Base-by-base conservation (phyloP, 2,329 filamentous ascomycete species). In the Dothidotthia symphoricarpi region DNA sequence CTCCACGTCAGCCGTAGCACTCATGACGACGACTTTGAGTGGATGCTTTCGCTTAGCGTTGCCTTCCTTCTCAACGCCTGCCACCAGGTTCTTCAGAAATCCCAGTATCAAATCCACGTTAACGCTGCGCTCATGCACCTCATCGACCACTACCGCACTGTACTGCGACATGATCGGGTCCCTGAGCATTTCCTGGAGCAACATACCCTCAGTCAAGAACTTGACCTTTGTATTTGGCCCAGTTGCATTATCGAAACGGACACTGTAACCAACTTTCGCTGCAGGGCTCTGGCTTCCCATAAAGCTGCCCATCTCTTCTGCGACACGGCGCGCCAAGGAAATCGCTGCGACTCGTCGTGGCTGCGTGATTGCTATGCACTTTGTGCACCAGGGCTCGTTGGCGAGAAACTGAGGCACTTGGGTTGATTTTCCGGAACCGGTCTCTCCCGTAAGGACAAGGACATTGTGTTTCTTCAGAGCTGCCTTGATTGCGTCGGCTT, bases 371-470 rank as follows among this genome's bases (percentile, higher is more conserved):
- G 90, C 93, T 49, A 98, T 88, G 27, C 57, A 59, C 56, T 86
- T 84, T 24, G 75, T 77, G 64, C 89, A 95, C 89, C 90, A 97
- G 6, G 80, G 69, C 58, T 96, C 86, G 16, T 75, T 71, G 30
- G 85, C 79, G 6, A 98, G 72, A 47, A 95, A 96, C 59, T 97
- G 93, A 0, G 93, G 91, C 0, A 96, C 83, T 67, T 98, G 93
- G 0, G 93, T 98, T 71, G 87, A 94, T 70, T 98, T 98, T 62
- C 93, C 93, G 11, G 88, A 95, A 63, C 93, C 93, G 0, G 93
- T 98, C 66, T 97, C 91, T 70, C 91, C 91, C 2, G 93, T 85
- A 11, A 98, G 72, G 0, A 98, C 75, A 34, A 98, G 77, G 1
- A 95, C 80, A 56, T 94, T 80, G 45, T 80, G 82, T 24, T 79